Evolutionary conservation across 257 asterid species (phyloP).

Genomic region (Cinchona pubescens): DNA sequence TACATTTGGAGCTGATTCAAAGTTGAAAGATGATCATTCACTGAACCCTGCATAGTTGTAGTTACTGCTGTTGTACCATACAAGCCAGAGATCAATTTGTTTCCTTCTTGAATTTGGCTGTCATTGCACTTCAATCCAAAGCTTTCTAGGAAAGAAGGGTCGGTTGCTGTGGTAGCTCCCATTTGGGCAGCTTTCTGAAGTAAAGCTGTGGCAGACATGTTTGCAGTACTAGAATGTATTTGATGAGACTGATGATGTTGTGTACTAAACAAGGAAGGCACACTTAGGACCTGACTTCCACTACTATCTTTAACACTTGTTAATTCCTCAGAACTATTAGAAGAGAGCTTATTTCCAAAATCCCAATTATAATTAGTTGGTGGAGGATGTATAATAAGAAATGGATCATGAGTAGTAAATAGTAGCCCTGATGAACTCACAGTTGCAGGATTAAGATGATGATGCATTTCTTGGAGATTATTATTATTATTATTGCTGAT

Average conservation of each 20-base stretch:
- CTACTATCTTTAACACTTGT: slow-evolving; percentile 27
- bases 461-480: slow-evolving; percentile 52
- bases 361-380: slow-evolving; percentile 54
- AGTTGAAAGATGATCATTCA: slow-evolving; percentile 33
- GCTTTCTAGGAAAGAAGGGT: slow-evolving; percentile 43
- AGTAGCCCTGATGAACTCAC: slow-evolving; percentile 21
- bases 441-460: slow-evolving; percentile 25
- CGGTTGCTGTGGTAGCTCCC: slow-evolving; percentile 55
- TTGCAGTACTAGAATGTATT: slow-evolving; percentile 27
- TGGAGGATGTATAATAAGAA: slow-evolving; percentile 26
- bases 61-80: slow-evolving; percentile 42
- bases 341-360: slow-evolving; percentile 39
- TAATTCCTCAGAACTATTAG: slow-evolving; percentile 25
- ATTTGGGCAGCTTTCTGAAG: slow-evolving; percentile 81
- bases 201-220: slow-evolving; percentile 80
- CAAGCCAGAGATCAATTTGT: slow-evolving; percentile 42
- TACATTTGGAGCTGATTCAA: slow-evolving; percentile 48
- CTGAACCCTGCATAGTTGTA: slow-evolving; percentile 45
- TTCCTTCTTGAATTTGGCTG: slow-evolving; percentile 28
- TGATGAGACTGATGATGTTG: slow-evolving; percentile 42
- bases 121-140: slow-evolving; percentile 39
- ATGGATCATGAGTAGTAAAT: slow-evolving; percentile 27
- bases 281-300: slow-evolving; percentile 24
- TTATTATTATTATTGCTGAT: slow-evolving; percentile 20
- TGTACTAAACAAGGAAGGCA: slow-evolving; percentile 58